Percentiles rank a stretch among this genome's conserved stretches.
Evolutionary conservation across 495 filamentous ascomycete genomes (phyloP).

Genomic region (Gamarada debralockiae): DNA sequence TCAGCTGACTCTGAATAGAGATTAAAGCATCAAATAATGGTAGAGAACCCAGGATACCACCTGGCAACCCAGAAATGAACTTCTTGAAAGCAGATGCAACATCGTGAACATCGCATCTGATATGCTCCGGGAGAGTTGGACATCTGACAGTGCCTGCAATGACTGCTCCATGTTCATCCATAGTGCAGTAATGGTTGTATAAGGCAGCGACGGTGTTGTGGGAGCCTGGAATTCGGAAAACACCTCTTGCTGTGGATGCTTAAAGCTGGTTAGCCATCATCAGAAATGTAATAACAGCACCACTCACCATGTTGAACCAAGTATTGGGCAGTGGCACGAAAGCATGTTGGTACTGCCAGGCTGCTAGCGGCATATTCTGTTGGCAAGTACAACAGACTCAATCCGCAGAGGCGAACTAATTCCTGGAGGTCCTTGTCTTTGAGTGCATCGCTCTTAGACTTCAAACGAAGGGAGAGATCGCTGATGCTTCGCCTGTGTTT

Average conservation of each 20-base stretch:
- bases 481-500: slow-evolving; percentile 43
- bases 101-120: slow-evolving; percentile 56
- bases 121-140: slow-evolving; percentile 50
- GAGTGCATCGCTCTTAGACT: slow-evolving; percentile 49
- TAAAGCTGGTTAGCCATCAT: neutral
- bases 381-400: slow-evolving; percentile 64
- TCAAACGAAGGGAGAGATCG: slow-evolving; percentile 46
- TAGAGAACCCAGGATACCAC: slow-evolving; percentile 68
- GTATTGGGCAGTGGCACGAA: slow-evolving; percentile 66
- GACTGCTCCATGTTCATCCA: slow-evolving; percentile 41
- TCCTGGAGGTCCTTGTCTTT: slow-evolving; percentile 59
- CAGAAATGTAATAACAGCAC: neutral
- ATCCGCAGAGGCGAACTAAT: slow-evolving; percentile 69
- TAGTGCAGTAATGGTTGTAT: slow-evolving; percentile 57
- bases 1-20: slow-evolving; percentile 54
- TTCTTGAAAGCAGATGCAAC: slow-evolving; percentile 71
- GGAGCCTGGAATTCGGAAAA: slow-evolving; percentile 65
- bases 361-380: slow-evolving; percentile 58
- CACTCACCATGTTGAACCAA: slow-evolving; percentile 62
- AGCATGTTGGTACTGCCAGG: slow-evolving; percentile 67
- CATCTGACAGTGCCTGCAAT: slow-evolving; percentile 49
- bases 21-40: slow-evolving; percentile 62
- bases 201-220: slow-evolving; percentile 48
- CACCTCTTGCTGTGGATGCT: slow-evolving; percentile 31
- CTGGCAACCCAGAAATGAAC: slow-evolving; percentile 65